phyloP scores from a whole-genome alignment of 2,329 filamentous ascomycete genomes.

The Ceratocystis papillata region DNA sequence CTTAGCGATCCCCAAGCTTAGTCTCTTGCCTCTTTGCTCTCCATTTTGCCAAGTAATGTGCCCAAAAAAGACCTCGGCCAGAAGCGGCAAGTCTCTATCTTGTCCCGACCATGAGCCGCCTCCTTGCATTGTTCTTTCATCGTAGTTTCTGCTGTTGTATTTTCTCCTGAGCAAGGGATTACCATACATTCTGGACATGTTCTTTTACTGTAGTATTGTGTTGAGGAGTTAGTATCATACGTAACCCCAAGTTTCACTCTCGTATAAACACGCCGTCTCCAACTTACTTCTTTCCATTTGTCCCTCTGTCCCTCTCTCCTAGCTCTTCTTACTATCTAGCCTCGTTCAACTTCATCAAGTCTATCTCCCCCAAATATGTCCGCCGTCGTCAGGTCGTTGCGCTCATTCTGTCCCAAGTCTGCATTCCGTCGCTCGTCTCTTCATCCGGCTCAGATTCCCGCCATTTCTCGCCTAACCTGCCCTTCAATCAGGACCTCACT shows the following conservation, averaged over 20 bases:
- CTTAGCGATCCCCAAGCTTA: neutral
- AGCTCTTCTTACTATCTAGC: neutral
- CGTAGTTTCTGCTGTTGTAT: neutral
- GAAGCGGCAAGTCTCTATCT: slow-evolving; percentile 7
- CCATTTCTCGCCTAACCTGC: neutral
- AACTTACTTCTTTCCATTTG: neutral
- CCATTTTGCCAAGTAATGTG: neutral
- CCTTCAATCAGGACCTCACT: neutral
- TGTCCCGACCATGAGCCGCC: neutral
- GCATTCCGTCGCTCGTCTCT: neutral
- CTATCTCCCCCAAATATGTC: slow-evolving; percentile 1
- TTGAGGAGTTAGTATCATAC: neutral
- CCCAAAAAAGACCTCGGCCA: slow-evolving; percentile 6
- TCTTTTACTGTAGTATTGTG: neutral
- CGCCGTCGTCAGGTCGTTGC: slow-evolving; percentile 6
- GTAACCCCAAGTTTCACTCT: neutral
- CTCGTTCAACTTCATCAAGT: neutral
- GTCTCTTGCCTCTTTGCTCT: neutral
- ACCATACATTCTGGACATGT: neutral
- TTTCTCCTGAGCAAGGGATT: neutral
- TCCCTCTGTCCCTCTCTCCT: neutral
- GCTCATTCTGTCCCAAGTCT: slow-evolving; percentile 4
- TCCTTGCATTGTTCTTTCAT: neutral
- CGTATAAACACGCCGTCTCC: neutral
- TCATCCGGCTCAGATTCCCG: neutral